Base-by-base conservation (phyloP, 2,329 filamentous ascomycete species). In the Nemania serpens region DNA sequence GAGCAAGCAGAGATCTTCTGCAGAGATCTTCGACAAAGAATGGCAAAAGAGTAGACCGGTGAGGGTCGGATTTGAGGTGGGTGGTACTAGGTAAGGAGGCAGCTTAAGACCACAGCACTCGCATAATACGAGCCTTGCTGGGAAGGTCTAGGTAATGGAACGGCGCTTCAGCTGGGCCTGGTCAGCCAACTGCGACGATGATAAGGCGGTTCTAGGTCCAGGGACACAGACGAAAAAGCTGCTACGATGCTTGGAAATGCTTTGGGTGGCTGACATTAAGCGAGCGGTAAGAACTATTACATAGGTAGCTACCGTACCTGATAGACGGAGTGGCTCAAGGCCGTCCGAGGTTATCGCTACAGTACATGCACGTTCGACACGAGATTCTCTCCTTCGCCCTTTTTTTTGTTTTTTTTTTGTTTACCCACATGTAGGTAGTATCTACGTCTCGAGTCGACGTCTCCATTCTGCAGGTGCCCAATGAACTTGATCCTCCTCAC, bases 221-320 rank as follows among this genome's bases (percentile, higher is more conserved):
- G 43, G 33, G 39, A 59, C 29, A 46, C 45, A 46, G 41, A 36
- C 61, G 34, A 60, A 37, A 53, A 42, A 46, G 25, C 47, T 37
- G 50, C 43, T 13, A 42, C 17, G 45, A 17, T 36, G 55, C 20
- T 39, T 53, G 17, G 48, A 39, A 57, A 34, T 39, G 39, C 43
- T 18, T n/a, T 43, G 18, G 47, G 55, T 62, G 57, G 59, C 59
- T 62, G 43, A 46, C 45, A 36, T 47, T 51, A 65, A 59, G 53
- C 59, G 62, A 65, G 56, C 59, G 59, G 56, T 60, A 62, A 62
- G 50, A 59, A 57, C 59, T 57, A 64, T 50, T 57, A n/a, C n/a
- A n/a, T n/a, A 46, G 55, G 48, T 57, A 45, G 33, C 20, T 36
- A 45, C 42, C 45, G 53, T 57, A 45, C 50, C 42, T 42, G 41